These are phyloP conservation scores for Hemileia vastatrix DNA, from an alignment of 1,284 basidiomycete species.

Conservation along the genomic window DNA sequence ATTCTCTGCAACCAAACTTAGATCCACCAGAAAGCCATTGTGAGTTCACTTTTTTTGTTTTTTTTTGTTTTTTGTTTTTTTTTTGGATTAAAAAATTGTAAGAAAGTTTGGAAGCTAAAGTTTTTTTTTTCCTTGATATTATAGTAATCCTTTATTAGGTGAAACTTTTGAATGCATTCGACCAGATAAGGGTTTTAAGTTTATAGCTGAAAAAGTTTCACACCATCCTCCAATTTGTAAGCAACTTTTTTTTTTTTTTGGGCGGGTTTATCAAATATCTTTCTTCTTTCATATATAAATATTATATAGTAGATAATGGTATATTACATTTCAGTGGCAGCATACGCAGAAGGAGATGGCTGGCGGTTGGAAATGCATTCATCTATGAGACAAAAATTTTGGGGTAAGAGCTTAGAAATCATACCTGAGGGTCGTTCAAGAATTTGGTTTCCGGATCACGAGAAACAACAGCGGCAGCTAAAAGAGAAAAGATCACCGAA, in stretches of 20 bases:
- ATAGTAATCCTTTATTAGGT: constrained; percentile 72
- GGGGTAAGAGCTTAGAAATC: constrained; percentile 51
- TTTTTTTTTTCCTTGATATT: too few relatives aligned
- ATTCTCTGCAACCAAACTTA: constrained; percentile 67
- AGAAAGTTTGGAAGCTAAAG: too few relatives aligned
- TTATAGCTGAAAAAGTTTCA: constrained; percentile 76
- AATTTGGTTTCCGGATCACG: too few relatives aligned
- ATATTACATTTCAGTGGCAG: constrained; percentile 51
- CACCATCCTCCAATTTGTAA: constrained; percentile 61
- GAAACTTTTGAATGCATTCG: constrained; percentile 77
- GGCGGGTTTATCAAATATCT: background rate
- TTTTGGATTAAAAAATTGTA: too few relatives aligned
- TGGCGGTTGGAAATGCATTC: constrained; percentile 66
- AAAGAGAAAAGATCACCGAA: too few relatives aligned
- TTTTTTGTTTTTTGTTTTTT: constrained; percentile 6
- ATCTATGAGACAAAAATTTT: constrained; percentile 74
- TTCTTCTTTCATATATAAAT: background rate
- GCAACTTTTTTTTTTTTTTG: background rate
- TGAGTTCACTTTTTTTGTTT: constrained; percentile 47
- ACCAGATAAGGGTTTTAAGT: constrained; percentile 51
- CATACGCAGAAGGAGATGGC: constrained; percentile 64
- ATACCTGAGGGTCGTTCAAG: constrained; percentile 23
- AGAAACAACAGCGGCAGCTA: too few relatives aligned
- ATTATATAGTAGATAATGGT: background rate
- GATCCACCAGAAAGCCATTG: constrained; percentile 77